Conservation (phyloP, 805 yeast species). For the Metschnikowia continentalis region DNA sequence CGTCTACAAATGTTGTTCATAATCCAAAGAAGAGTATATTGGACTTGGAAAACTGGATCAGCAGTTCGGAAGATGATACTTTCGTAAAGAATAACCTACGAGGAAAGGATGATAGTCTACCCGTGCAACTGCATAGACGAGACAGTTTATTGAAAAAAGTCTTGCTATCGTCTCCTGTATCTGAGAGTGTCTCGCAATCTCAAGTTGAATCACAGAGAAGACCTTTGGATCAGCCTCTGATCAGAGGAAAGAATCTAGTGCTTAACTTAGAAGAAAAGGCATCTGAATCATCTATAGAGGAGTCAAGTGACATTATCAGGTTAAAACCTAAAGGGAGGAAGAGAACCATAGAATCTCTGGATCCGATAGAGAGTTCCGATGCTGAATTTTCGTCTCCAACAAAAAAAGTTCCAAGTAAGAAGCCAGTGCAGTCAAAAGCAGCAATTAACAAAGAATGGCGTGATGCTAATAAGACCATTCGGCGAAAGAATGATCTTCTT, state of each 20-base stretch:
- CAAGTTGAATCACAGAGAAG: background rate
- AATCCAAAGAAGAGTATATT: slow-evolving; percentile 7
- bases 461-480: slow-evolving; percentile 31
- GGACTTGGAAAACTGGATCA: slow-evolving; percentile 17
- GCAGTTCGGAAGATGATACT: slow-evolving; percentile 19
- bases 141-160: background rate
- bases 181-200: slow-evolving; percentile 2
- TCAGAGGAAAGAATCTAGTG: background rate
- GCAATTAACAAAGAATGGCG: slow-evolving; percentile 25
- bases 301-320: background rate
- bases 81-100: background rate
- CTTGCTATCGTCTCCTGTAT: slow-evolving; percentile 11
- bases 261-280: background rate
- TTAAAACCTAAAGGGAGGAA: background rate
- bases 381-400: slow-evolving; percentile 8
- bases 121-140: background rate
- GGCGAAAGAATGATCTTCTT: slow-evolving; percentile 49
- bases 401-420: slow-evolving; percentile 1
- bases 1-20: background rate
- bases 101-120: background rate
- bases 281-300: background rate
- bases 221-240: background rate
- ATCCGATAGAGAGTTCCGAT: background rate
- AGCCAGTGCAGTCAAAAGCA: slow-evolving; percentile 3
- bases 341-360: background rate